These are phyloP conservation scores for Xylaria sp. DNA, from an alignment of 2,329 filamentous ascomycete species.

Conservation along the genomic window DNA sequence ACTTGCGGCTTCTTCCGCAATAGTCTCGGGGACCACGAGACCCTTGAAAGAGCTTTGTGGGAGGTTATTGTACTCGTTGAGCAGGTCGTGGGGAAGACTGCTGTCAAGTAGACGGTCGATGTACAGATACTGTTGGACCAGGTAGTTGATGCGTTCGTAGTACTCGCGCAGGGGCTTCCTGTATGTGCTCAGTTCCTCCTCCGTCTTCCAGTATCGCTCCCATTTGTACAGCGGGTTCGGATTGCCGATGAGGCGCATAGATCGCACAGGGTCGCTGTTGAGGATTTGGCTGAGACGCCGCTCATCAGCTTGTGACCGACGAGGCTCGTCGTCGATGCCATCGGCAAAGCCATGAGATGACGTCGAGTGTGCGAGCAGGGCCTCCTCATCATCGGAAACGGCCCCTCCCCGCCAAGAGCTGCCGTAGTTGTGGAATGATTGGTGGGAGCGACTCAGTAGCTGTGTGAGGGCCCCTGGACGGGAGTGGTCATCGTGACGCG, in stretches of 20 bases:
- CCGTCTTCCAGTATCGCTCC: constrained; percentile 86
- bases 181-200: constrained; percentile 78
- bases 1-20: constrained; percentile 72
- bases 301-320: constrained; percentile 63
- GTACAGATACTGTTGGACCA: constrained; percentile 92
- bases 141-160: constrained; percentile 88
- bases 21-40: constrained; percentile 76
- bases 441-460: constrained; percentile 48
- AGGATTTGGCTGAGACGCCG: constrained; percentile 69
- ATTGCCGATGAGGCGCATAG: constrained; percentile 87
- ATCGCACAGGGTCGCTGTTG: constrained; percentile 78
- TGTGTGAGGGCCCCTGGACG: constrained; percentile 46
- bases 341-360: constrained; percentile 19
- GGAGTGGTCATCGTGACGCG: constrained; percentile 44
- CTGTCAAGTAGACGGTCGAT: constrained; percentile 93
- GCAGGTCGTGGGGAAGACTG: constrained; percentile 87
- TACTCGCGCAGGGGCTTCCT: constrained; percentile 82
- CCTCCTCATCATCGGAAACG: constrained; percentile 42
- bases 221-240: constrained; percentile 88
- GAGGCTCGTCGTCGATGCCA: constrained; percentile 56
- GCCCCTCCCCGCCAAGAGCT: constrained; percentile 45
- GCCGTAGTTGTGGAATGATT: constrained; percentile 47
- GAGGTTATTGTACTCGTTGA: constrained; percentile 85
- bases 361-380: constrained; percentile 19
- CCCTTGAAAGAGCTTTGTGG: constrained; percentile 65